These are phyloP conservation scores for Dryas octopetala DNA, from an alignment of 306 rosid genomes.

Conservation along the genomic window DNA sequence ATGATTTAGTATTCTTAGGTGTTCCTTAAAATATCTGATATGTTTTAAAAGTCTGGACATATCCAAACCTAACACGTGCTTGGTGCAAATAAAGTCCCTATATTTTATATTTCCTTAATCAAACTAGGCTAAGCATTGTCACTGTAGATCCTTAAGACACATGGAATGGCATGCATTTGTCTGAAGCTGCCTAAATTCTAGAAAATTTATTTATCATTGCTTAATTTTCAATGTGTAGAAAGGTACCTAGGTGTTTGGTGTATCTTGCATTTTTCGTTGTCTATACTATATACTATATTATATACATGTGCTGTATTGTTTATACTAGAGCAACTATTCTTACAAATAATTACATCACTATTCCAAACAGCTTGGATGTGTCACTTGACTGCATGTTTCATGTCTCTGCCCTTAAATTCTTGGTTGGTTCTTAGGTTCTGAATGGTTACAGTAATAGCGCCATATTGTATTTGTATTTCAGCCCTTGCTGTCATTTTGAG, in stretches of 20 bases:
- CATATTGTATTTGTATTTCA: background rate
- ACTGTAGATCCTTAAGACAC: background rate
- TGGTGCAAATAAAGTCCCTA: background rate
- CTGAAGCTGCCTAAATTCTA: background rate
- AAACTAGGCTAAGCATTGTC: background rate
- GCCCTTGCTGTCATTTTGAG: background rate
- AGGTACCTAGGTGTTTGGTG: background rate
- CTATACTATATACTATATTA: background rate
- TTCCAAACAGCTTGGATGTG: background rate
- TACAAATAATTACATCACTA: no score
- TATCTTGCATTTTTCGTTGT: background rate
- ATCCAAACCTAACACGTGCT: background rate
- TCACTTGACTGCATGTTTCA: background rate
- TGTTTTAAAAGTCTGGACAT: background rate
- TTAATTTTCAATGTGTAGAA: background rate
- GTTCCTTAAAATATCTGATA: background rate
- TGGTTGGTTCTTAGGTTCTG: background rate
- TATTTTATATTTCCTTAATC: background rate
- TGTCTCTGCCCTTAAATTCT: conserved; percentile 7
- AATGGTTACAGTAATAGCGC: background rate
- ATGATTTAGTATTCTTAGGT: background rate
- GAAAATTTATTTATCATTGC: background rate
- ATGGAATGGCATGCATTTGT: background rate
- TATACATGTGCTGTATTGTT: background rate
- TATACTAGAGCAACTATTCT: background rate